phyloP scores from a whole-genome alignment of 768 basidiomycete genomes.

The Albatrellus ellisii region DNA sequence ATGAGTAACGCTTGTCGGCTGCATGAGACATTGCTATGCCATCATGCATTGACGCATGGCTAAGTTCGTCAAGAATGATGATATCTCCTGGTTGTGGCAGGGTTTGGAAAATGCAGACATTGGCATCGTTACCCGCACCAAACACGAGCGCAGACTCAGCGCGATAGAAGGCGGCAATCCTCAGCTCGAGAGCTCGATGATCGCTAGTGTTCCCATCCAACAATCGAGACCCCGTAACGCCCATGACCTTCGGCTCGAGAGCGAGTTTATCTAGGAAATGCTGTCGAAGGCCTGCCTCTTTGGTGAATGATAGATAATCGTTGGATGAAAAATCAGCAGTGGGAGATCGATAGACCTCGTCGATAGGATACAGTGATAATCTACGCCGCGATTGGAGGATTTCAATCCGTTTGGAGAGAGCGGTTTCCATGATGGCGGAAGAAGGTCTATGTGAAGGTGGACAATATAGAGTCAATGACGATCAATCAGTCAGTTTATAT shows the following conservation, averaged over 20 bases:
- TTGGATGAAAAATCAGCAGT: conserved; percentile 31
- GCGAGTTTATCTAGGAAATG: conserved; percentile 21
- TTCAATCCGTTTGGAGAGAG: too few species aligned
- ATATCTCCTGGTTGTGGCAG: conserved; percentile 33
- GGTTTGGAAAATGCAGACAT: conserved; percentile 32
- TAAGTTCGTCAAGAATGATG: conserved; percentile 37
- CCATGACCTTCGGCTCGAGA: conserved; percentile 20
- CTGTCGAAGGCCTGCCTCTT: conserved; percentile 20
- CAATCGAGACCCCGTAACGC: conserved; percentile 38
- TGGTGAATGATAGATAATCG: conserved; percentile 36
- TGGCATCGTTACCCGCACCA: conserved; percentile 42
- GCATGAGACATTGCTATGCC: conserved; percentile 31
- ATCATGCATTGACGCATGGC: conserved; percentile 39
- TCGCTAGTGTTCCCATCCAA: conserved; percentile 27
- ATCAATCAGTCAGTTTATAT: too few species aligned
- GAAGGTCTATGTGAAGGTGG: too few species aligned
- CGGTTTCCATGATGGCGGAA: too few species aligned
- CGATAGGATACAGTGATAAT: too few species aligned
- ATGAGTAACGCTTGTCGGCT: conserved; percentile 18
- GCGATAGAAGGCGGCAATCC: conserved; percentile 25
- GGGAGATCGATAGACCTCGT: too few species aligned
- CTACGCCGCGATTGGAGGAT: too few species aligned
- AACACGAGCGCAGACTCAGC: conserved; percentile 33
- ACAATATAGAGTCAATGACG: too few species aligned
- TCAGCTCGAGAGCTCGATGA: conserved; percentile 28